These are phyloP conservation scores for Melocanna baccifera DNA, from an alignment of 176 grass and related monocot genomes.

Conservation along the genomic window DNA sequence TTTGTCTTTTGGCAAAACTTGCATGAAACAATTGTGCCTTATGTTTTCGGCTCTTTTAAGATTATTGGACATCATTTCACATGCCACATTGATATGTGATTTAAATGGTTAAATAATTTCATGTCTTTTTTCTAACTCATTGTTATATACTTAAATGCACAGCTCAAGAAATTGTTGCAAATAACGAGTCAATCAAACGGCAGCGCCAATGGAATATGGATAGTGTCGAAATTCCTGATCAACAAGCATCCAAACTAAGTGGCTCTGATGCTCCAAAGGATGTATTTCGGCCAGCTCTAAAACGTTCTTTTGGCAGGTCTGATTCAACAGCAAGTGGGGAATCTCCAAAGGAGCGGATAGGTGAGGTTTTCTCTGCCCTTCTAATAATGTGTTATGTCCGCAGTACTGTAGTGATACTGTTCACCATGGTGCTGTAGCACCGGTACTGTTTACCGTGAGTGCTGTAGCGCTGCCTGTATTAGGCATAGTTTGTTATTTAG, in stretches of 20 bases:
- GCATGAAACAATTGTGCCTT: neutral
- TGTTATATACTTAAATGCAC: conserved; percentile 35
- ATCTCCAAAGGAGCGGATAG: conserved; percentile 55
- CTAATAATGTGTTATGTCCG: too few relatives aligned
- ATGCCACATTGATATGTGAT: neutral
- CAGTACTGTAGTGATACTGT: too few relatives aligned
- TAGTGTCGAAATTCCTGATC: conserved; percentile 38
- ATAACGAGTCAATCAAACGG: conserved; percentile 50
- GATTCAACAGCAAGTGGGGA: conserved; percentile 39
- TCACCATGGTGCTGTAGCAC: too few relatives aligned
- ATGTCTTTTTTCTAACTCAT: conserved; percentile 14
- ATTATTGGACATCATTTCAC: neutral
- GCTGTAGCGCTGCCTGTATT: too few relatives aligned
- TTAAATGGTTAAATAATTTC: neutral
- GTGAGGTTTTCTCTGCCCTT: conserved; percentile 39
- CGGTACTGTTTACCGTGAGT: too few relatives aligned
- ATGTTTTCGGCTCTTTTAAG: neutral
- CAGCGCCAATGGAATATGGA: conserved; percentile 43
- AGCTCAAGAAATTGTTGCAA: conserved; percentile 38
- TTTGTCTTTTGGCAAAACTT: neutral
- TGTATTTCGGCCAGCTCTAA: conserved; percentile 21
- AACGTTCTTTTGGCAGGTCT: conserved; percentile 43
- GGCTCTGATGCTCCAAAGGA: conserved; percentile 41
- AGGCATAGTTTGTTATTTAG: too few relatives aligned
- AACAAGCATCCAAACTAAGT: conserved; percentile 33